Evolutionary conservation across 148 eudicot genomes (phyloP).

Genomic region (Diospyros kaki): DNA sequence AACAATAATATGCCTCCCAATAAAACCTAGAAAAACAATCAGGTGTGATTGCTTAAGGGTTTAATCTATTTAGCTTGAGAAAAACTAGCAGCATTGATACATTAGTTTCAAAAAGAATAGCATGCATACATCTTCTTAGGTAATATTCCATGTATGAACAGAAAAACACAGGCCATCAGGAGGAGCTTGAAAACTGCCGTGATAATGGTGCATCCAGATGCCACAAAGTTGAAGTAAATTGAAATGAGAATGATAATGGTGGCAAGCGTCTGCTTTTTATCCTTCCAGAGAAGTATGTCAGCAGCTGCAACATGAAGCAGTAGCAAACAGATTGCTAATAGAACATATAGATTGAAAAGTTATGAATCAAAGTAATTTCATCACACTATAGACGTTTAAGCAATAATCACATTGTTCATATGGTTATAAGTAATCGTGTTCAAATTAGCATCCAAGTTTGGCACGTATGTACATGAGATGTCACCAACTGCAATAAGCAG

Average conservation of each 20-base stretch:
- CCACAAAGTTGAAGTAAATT: conserved; percentile 64
- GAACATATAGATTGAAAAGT: too few species aligned
- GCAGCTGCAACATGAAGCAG: conserved; percentile 59
- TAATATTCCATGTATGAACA: conserved; percentile 64
- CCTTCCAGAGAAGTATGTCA: conserved; percentile 78
- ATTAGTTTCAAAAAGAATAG: conserved; percentile 9
- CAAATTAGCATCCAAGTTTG: too few species aligned
- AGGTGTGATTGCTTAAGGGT: neutral
- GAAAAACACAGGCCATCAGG: conserved; percentile 47
- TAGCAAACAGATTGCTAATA: neutral
- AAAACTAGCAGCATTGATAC: neutral
- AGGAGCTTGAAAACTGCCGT: conserved; percentile 62
- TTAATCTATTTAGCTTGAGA: neutral
- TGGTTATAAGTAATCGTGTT: too few species aligned
- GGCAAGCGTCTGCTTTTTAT: conserved; percentile 51
- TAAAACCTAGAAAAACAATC: neutral
- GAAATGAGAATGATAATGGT: conserved; percentile 46
- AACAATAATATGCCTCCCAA: neutral
- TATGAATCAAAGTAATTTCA: neutral
- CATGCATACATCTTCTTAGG: conserved; percentile 60
- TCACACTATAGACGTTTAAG: too few species aligned
- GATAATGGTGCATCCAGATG: conserved; percentile 60
- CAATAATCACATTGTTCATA: too few species aligned
- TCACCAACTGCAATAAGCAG: too few species aligned
- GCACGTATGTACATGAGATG: too few species aligned